phyloP scores from a whole-genome alignment of 73 alveolate genomes.

The Durusdinium trenchii region DNA sequence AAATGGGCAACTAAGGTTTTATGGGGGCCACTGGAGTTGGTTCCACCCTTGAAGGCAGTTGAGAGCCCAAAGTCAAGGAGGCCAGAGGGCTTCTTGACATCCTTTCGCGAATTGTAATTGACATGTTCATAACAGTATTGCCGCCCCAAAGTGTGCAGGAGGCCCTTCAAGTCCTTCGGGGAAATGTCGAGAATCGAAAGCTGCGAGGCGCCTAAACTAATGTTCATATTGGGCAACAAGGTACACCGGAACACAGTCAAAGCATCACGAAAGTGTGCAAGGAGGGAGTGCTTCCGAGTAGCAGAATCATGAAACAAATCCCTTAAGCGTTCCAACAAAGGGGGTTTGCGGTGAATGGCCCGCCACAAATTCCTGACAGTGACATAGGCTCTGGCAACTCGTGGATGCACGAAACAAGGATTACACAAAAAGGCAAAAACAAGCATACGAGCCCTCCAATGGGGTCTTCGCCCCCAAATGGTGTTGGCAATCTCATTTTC shows the following conservation, averaged over 20 bases:
- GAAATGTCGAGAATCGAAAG: background rate
- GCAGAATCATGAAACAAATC: too few relatives aligned
- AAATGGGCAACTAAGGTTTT: background rate
- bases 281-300: background rate
- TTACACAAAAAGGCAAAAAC: background rate
- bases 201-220: too few relatives aligned
- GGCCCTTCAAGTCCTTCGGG: background rate
- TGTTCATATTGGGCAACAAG: background rate
- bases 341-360: background rate
- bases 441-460: background rate
- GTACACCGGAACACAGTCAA: background rate
- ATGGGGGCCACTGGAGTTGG: too few relatives aligned
- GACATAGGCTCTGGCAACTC: background rate
- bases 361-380: background rate
- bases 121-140: background rate
- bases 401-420: background rate
- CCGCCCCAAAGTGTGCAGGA: background rate
- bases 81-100: background rate
- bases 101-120: background rate
- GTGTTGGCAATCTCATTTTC: background rate
- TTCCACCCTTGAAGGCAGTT: background rate
- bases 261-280: background rate
- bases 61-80: background rate
- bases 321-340: too few relatives aligned
- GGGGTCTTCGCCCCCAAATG: background rate